Evolutionary conservation across 2,329 filamentous ascomycete species (phyloP).

Genomic region (Neocatenulostroma microsporum): DNA sequence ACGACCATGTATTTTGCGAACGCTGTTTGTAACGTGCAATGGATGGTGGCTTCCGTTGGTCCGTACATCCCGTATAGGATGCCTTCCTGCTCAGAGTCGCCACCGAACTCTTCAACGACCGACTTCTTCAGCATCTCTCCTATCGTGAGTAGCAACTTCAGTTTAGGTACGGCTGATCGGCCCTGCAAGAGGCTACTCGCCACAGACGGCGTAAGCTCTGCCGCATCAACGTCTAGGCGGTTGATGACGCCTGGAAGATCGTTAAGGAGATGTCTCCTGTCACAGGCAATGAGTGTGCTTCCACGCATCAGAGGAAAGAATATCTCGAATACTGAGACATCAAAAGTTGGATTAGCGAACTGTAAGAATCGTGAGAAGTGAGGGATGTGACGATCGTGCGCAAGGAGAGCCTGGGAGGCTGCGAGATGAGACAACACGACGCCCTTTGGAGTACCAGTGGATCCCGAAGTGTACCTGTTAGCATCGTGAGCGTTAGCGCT

Average conservation of each 20-base stretch:
- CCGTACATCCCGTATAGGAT: slow-evolving; percentile 92
- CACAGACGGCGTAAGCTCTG: slow-evolving; percentile 83
- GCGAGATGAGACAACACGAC: slow-evolving; percentile 74
- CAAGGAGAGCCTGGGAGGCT: slow-evolving; percentile 71
- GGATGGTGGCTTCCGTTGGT: slow-evolving; percentile 84
- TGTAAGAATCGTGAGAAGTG: slow-evolving; percentile 73
- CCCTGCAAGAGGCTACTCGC: slow-evolving; percentile 65
- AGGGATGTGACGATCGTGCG: slow-evolving; percentile 72
- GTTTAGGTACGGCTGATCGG: slow-evolving; percentile 57
- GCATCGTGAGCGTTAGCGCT: neutral
- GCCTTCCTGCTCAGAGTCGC: slow-evolving; percentile 43
- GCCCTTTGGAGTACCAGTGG: slow-evolving; percentile 77
- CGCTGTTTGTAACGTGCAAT: slow-evolving; percentile 67
- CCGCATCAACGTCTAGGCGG: slow-evolving; percentile 64
- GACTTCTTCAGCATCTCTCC: slow-evolving; percentile 82
- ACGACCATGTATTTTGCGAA: slow-evolving; percentile 52
- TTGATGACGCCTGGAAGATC: slow-evolving; percentile 64
- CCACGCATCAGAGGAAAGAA: slow-evolving; percentile 78
- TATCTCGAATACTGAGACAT: slow-evolving; percentile 90
- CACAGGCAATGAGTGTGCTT: slow-evolving; percentile 63
- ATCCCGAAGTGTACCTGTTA: slow-evolving; percentile 12
- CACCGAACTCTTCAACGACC: slow-evolving; percentile 73
- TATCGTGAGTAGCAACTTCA: slow-evolving; percentile 73
- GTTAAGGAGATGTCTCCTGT: slow-evolving; percentile 61
- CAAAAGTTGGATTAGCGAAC: slow-evolving; percentile 86